These are phyloP conservation scores for Colletotrichum noveboracense DNA, from an alignment of 2,329 filamentous ascomycete genomes.

Conservation along the genomic window DNA sequence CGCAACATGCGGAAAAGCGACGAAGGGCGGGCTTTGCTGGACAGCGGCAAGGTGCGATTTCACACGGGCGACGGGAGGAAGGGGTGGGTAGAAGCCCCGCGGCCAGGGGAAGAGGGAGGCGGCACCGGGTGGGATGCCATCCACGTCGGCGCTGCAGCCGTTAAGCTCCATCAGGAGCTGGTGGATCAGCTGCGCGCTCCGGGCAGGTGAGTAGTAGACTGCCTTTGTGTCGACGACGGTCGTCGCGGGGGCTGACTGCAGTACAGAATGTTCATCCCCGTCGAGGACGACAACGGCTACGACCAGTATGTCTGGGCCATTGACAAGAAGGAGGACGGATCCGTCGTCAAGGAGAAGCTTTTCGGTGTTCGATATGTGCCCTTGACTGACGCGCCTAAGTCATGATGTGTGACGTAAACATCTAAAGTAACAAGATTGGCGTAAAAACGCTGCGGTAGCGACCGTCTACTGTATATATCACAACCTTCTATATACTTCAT, in stretches of 20 bases:
- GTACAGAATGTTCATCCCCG: constrained; percentile 76
- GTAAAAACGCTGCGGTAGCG: too few relatives aligned
- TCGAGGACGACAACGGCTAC: constrained; percentile 56
- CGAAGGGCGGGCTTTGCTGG: constrained; percentile 64
- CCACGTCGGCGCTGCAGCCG: constrained; percentile 89
- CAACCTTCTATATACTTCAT: too few relatives aligned
- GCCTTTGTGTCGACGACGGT: not conserved
- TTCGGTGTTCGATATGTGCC: constrained; percentile 81
- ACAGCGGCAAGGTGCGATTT: constrained; percentile 70
- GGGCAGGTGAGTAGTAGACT: constrained; percentile 57
- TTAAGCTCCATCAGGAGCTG: constrained; percentile 72
- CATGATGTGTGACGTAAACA: not conserved
- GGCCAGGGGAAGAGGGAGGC: constrained; percentile 51
- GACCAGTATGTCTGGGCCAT: constrained; percentile 75
- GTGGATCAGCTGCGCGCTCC: constrained; percentile 80
- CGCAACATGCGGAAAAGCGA: constrained; percentile 69
- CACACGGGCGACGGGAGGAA: constrained; percentile 76
- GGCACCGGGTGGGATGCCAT: constrained; percentile 83
- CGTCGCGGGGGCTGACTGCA: not conserved
- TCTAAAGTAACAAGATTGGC: too few relatives aligned
- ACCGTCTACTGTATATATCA: too few relatives aligned
- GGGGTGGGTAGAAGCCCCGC: constrained; percentile 59
- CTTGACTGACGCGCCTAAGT: constrained; percentile 69
- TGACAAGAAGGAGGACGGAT: constrained; percentile 72
- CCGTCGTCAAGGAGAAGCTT: constrained; percentile 63